Base-by-base conservation (phyloP, 2,329 filamentous ascomycete species). In the Claviceps sp. region DNA sequence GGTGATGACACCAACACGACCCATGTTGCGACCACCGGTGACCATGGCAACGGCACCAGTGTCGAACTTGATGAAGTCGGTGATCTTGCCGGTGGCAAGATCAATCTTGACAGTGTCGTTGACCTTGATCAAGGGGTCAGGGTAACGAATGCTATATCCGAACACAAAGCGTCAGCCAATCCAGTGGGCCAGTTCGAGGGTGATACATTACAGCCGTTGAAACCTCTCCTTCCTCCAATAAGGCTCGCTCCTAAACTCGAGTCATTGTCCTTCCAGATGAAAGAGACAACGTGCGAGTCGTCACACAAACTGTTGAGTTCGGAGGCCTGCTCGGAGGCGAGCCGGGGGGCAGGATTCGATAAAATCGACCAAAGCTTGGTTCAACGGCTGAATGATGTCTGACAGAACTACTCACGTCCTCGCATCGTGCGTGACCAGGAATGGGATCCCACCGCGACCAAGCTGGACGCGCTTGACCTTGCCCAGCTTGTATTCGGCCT, bases 401-500 rank as follows among this genome's bases (percentile, higher is more conserved):
- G 78, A 82, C 77, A 85, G 82, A 86, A 55, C 53, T 50, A 97
- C 91, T 95, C 81, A 98, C 91, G 93, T 98, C 89, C 93, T 87
- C 79, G 93, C 93, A 93, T 98, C 93, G 88, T 98, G 93, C 90
- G 93, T 98, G 88, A 98, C 93, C 89, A 97, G 96, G 90, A 95
- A 98, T 94, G 93, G 93, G 85, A 98, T 95, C 81, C 90, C 93
- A 78, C 93, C 94, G 77, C 89, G 91, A 81, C 93, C 93, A 68
- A 98, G 84, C 82, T 98, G 93, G 59, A 98, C 93, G 70, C 91
- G 87, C 88, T 96, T 96, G 80, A 98, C 93, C 84, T 97, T 98
- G 82, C 90, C 90, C 68, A 98, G 82, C 87, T 98, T 98, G 88
- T 96, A 98, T 81, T 93, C 85, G 66, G 91, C 90, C 87, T 98